Evolutionary conservation across 1,284 basidiomycete genomes (phyloP).

Genomic region (Thecaphora thlaspeos): DNA sequence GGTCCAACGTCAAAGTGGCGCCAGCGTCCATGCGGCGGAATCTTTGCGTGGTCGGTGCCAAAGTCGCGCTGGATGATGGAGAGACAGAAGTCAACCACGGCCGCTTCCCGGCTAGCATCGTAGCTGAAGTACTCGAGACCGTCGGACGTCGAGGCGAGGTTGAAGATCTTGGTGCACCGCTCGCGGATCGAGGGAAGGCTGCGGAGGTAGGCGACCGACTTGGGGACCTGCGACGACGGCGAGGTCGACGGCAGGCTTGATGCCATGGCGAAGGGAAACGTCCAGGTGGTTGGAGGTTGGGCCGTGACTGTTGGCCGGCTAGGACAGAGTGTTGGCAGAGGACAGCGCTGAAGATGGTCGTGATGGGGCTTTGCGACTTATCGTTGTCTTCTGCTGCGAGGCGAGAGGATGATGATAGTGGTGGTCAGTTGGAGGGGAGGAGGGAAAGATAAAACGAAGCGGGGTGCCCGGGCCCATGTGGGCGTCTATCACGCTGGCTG

Average conservation of each 20-base stretch:
- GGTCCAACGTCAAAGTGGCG: constrained; percentile 67
- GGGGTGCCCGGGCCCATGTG: too few relatives aligned
- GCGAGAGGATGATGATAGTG: too few relatives aligned
- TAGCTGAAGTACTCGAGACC: constrained; percentile 83
- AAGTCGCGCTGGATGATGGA: constrained; percentile 85
- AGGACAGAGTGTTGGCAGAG: too few relatives aligned
- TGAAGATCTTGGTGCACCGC: constrained; percentile 74
- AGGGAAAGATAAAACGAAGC: too few relatives aligned
- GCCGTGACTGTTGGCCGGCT: too few relatives aligned
- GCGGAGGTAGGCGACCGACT: constrained; percentile 65
- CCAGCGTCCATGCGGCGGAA: constrained; percentile 87
- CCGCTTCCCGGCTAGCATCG: constrained; percentile 70
- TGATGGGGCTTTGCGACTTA: too few relatives aligned
- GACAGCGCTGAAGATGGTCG: too few relatives aligned
- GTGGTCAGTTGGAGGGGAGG: too few relatives aligned
- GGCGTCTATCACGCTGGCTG: too few relatives aligned
- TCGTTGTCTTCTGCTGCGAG: too few relatives aligned
- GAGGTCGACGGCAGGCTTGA: neutral
- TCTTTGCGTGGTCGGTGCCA: constrained; percentile 70
- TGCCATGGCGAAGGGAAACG: neutral
- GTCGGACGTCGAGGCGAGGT: constrained; percentile 66
- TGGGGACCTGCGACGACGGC: constrained; percentile 4
- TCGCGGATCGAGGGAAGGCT: constrained; percentile 84
- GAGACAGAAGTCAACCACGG: constrained; percentile 77
- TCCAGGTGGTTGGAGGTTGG: too few relatives aligned